Evolutionary conservation across 2,329 filamentous ascomycete species (phyloP).

Genomic region (Colletotrichum echinochloae): DNA sequence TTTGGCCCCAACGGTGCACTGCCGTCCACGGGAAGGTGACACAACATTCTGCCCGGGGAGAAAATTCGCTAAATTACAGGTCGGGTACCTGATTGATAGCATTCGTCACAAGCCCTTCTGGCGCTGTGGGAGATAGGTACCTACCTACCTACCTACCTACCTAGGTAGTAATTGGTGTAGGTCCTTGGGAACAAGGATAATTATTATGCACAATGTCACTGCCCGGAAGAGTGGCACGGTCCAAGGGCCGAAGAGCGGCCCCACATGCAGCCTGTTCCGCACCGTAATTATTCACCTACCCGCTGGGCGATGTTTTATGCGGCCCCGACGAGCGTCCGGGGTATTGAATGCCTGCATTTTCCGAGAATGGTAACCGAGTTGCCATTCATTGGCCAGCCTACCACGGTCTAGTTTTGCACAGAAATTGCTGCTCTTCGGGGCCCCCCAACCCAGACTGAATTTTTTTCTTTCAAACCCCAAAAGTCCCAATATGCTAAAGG

Average conservation of each 20-base stretch:
- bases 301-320: background rate
- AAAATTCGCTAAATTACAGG: conserved; percentile 10
- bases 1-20: background rate
- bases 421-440: conserved; percentile 1
- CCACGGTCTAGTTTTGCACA: background rate
- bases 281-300: background rate
- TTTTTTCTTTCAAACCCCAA: background rate
- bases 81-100: background rate
- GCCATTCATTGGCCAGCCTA: conserved; percentile 24
- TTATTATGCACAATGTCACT: no score
- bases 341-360: background rate
- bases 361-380: conserved; percentile 29
- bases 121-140: background rate
- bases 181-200: background rate
- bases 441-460: background rate
- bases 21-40: background rate
- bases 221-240: background rate
- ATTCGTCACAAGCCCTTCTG: background rate
- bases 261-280: conserved; percentile 7
- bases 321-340: background rate
- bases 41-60: conserved; percentile 34
- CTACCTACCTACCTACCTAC: no score
- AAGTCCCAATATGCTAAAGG: background rate
- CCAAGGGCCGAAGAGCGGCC: conserved; percentile 1
- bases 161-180: no score